Evolutionary conservation across 2,329 filamentous ascomycete genomes (phyloP), one percentile per base, ranked within the genome.

Genomic region (Botryosphaeria dothidea): DNA sequence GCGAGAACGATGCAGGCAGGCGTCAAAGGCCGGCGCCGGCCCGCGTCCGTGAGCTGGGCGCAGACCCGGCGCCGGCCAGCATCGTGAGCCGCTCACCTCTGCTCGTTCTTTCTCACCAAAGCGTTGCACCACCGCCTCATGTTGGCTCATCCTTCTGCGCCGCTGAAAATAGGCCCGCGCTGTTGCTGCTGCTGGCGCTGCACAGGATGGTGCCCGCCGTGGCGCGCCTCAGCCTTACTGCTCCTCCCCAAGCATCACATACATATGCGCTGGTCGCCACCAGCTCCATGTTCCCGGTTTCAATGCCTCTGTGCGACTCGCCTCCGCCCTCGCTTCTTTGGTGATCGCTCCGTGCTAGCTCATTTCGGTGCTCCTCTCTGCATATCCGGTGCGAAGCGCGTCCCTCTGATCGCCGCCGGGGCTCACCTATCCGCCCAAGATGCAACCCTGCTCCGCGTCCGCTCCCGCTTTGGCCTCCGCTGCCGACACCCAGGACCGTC

Each of bases 401-500:
- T 17, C 51, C 52, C 17, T 27, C 29, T 56, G 62, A 64, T 64
- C 62, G 62, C 41, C 62, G 62, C 52, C 62, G 17, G 52, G 51
- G 38, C 49, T 56, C 25, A n/a, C n/a, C 25, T 52, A 15, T 9
- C 49, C 46, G 4, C 25, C 48, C 62, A 57, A 64, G 38, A 61
- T 65, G 54, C 52, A 65, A 65, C 63, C 54, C 46, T 65, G 63
- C 54, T 52, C 63, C 54, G 63, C 46, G 45, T 25, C 54, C 54
- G 45, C 52, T 21, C 45, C 62, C 54, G 54, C 54, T 19, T 23
- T 43, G 54, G 62, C 45, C 29, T 36, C 45, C 34, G 34, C 51
- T 1, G 8, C 31, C 34, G 45, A 17, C 23, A 4, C 23, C 61
- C 29, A 64, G 29, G 25, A 23, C 31, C 27, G 34, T 31, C 45